Evolutionary conservation across 345 rosid species (phyloP), one percentile per base, ranked within the genome.

Genomic region (Triadica sebifera): DNA sequence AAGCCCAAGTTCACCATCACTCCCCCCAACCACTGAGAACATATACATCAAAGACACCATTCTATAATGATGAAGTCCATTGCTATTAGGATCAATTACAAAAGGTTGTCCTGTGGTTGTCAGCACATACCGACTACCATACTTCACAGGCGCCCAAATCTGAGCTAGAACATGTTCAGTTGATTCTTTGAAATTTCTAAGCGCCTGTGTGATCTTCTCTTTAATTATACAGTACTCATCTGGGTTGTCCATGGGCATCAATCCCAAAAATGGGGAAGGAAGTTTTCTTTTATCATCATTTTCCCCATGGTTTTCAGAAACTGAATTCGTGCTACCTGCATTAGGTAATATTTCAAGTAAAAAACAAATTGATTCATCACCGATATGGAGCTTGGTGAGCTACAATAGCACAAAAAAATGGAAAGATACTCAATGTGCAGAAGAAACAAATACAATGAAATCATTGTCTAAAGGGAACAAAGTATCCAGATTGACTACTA

Each of bases 21-120:
- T 86, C 81, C 85, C 97, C 59, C 89, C 89, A 65, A 90, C 98
- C 75, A 86, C 85, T 51, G 95, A 85, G 72, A 94, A 94, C 88
- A 83, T 79, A 69, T 87, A 94, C 82, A 61, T 88, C 69, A 88
- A 70, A 65, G 98, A 94, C 68, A 85, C 89, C 93, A 92, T 90
- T 85, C 97, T 86, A 78, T 94, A 92, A 77, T 89, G 95, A 81
- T 91, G 80, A 57, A 94, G 90, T 22, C 97, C 97, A 38, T 75
- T 84, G 74, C 91, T 85, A 70, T 78, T 85, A 25, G 92, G 87
- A 77, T 85, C 93, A 63, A 94, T 92, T 79, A 90, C 88, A 75
- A 94, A 94, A 8, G 98, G 98, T 65, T 94, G 98, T 64, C 93
- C 97, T 37, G 88, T 86, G 85, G 98, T 94, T 66, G 95, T 88